phyloP scores from a whole-genome alignment of 78 protist species.

The Dictyostelium intermedium region DNA sequence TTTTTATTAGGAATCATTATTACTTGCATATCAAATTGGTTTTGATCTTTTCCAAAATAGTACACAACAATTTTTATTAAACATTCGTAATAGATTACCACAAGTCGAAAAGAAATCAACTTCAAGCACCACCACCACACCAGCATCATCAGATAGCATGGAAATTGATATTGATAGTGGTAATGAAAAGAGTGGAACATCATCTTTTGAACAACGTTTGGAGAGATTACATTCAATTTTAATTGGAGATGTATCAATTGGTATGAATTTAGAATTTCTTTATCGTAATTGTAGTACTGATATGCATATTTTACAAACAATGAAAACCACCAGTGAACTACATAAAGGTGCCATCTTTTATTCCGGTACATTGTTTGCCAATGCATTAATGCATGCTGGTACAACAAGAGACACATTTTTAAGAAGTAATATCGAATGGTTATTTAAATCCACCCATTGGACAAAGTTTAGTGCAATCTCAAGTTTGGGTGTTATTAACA shows the following conservation, averaged over 20 bases:
- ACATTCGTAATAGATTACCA: slow-evolving; percentile 62
- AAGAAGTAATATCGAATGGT: slow-evolving; percentile 97
- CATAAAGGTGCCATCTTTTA: slow-evolving; percentile 82
- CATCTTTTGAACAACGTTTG: slow-evolving; percentile 7
- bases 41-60: slow-evolving; percentile 95
- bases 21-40: slow-evolving; percentile 93
- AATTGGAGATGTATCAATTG: slow-evolving; percentile 88
- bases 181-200: background rate
- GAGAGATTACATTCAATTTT: slow-evolving; percentile 82
- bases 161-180: slow-evolving; percentile 32
- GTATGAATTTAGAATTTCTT: slow-evolving; percentile 93
- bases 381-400: slow-evolving; percentile 97
- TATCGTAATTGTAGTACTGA: slow-evolving; percentile 90
- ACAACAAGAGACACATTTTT: slow-evolving; percentile 97
- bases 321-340: slow-evolving; percentile 82
- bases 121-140: background rate
- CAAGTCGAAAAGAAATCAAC: background rate
- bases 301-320: slow-evolving; percentile 86
- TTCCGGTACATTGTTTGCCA: slow-evolving; percentile 91
- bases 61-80: slow-evolving; percentile 89
- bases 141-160: slow-evolving; percentile 55
- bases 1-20: slow-evolving; percentile 75
- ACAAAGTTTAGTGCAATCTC: slow-evolving; percentile 96
- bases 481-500: slow-evolving; percentile 95
- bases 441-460: slow-evolving; percentile 96